Evolutionary conservation across 345 rosid genomes (phyloP).

Genomic region (Diplotaxis tenuifolia): DNA sequence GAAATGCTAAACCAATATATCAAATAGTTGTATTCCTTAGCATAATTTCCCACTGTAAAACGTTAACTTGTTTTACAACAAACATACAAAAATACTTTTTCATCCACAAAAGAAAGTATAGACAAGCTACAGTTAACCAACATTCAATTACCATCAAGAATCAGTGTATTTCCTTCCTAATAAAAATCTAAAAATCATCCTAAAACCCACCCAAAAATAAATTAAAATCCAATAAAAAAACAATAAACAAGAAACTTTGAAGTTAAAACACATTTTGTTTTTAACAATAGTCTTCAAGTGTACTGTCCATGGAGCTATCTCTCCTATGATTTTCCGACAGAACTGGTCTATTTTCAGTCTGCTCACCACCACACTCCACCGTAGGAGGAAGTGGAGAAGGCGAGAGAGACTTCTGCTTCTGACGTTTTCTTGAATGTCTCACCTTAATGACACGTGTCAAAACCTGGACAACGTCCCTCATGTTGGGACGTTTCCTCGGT

Average conservation of each 20-base stretch:
- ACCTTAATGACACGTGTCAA: constrained; percentile 64
- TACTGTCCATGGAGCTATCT: constrained; percentile 69
- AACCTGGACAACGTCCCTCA: constrained; percentile 93
- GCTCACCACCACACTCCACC: constrained; percentile 16
- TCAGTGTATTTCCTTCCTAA: constrained; percentile 13
- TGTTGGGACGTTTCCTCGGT: constrained; percentile 81
- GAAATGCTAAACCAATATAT: no score
- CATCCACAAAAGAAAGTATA: no score
- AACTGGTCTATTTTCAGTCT: constrained; percentile 1
- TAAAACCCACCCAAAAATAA: background rate
- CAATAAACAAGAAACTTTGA: no score
- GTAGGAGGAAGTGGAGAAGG: constrained; percentile 21
- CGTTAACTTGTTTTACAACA: no score
- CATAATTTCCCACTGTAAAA: no score
- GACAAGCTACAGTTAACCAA: no score
- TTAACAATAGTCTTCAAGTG: constrained; percentile 49
- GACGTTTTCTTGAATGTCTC: constrained; percentile 64
- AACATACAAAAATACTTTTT: no score
- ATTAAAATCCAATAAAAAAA: background rate
- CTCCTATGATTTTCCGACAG: constrained; percentile 47
- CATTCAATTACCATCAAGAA: no score
- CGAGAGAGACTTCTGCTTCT: constrained; percentile 41
- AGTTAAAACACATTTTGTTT: no score
- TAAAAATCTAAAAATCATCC: constrained; percentile 2
- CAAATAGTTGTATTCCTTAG: no score